A percentile compares a stretch with the other conserved stretches of the same genome.
Evolutionary conservation across 2,329 filamentous ascomycete species (phyloP).

Genomic region (Mollisiaceae sp.): DNA sequence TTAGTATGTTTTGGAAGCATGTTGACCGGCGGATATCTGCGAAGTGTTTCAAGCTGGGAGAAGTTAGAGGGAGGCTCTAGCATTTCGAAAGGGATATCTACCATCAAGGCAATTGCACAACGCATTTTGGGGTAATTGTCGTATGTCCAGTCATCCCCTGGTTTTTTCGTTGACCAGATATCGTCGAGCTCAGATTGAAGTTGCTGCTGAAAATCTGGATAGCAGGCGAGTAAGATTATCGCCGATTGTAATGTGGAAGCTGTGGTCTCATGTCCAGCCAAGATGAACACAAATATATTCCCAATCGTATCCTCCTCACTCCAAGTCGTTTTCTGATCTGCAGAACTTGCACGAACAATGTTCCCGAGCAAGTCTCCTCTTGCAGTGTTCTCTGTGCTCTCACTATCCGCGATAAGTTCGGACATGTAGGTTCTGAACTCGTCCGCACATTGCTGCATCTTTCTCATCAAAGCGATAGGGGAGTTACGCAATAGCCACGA

Average conservation of each 20-base stretch:
- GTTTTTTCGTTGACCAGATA: slow-evolving; percentile 36
- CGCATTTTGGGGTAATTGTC: slow-evolving; percentile 46
- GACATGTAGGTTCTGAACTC: slow-evolving; percentile 29
- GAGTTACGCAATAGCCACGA: slow-evolving; percentile 21
- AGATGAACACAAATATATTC: slow-evolving; percentile 69
- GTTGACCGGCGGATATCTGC: slow-evolving; percentile 58
- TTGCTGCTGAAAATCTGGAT: slow-evolving; percentile 64
- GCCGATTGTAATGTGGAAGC: slow-evolving; percentile 75
- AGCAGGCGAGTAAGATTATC: slow-evolving; percentile 67
- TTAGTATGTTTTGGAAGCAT: slow-evolving; percentile 56
- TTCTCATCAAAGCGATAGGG: slow-evolving; percentile 15
- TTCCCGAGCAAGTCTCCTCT: slow-evolving; percentile 42
- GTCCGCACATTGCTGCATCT: slow-evolving; percentile 17
- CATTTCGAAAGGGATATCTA: slow-evolving; percentile 4
- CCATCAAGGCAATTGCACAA: slow-evolving; percentile 46
- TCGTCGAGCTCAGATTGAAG: slow-evolving; percentile 71
- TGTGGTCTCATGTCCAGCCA: slow-evolving; percentile 80
- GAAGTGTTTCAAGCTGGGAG: slow-evolving; percentile 50
- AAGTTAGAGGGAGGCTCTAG: not conserved
- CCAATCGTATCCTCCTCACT: slow-evolving; percentile 69
- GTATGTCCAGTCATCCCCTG: slow-evolving; percentile 44
- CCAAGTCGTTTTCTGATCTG: slow-evolving; percentile 42
- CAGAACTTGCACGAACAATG: slow-evolving; percentile 23
- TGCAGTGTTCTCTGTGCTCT: slow-evolving; percentile 19
- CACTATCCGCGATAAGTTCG: slow-evolving; percentile 25